These are phyloP conservation scores for Malus sylvestris DNA, from an alignment of 306 rosid genomes.

Conservation along the genomic window DNA sequence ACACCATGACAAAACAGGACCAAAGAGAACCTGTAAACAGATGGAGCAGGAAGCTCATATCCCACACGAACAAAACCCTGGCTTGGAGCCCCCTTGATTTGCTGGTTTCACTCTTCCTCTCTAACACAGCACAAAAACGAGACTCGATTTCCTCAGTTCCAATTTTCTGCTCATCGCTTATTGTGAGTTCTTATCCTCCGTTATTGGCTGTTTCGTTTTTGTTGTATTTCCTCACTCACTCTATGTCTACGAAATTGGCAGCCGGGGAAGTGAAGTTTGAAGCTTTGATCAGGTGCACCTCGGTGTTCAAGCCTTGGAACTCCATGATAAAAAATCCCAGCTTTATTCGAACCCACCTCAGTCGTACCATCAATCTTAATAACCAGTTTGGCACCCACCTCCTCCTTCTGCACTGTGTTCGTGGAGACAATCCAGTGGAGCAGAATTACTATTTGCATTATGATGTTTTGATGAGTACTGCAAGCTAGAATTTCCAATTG, in stretches of 20 bases:
- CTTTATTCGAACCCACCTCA: background rate
- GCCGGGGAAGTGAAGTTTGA: too few relatives aligned
- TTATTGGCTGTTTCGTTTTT: too few relatives aligned
- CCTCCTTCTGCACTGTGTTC: background rate
- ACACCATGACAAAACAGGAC: too few relatives aligned
- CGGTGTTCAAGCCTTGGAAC: background rate
- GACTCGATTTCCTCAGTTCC: too few relatives aligned
- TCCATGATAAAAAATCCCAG: background rate
- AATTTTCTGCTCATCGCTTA: too few relatives aligned
- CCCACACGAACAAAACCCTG: too few relatives aligned
- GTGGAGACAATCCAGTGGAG: background rate
- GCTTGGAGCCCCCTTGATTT: too few relatives aligned
- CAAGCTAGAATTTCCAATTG: background rate
- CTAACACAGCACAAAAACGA: too few relatives aligned
- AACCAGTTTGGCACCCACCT: background rate
- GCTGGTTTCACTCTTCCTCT: too few relatives aligned
- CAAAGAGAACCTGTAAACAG: too few relatives aligned
- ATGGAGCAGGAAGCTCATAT: too few relatives aligned
- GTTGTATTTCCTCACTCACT: background rate
- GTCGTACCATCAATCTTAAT: background rate
- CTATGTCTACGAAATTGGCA: background rate
- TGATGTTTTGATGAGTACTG: background rate
- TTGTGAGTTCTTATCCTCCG: background rate
- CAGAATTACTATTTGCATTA: background rate
- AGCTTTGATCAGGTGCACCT: background rate